phyloP scores from a whole-genome alignment of 495 filamentous ascomycete species.

The Apodospora peruviana region DNA sequence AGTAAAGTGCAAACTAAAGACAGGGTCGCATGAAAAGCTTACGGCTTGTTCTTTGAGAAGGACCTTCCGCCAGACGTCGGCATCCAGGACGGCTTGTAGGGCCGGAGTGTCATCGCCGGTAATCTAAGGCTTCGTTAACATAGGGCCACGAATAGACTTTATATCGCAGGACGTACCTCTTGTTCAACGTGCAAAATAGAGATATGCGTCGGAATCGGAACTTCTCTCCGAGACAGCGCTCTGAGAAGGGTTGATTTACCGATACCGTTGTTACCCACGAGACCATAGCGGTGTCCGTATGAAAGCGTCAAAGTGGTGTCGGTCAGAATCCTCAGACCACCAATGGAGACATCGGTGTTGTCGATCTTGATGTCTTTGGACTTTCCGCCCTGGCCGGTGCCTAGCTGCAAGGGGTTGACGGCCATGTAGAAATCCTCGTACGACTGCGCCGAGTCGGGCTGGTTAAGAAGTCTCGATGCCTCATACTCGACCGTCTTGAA shows the following conservation, averaged over 20 bases:
- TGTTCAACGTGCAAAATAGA: conserved; percentile 99
- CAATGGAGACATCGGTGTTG: conserved; percentile 87
- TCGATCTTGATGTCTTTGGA: conserved; percentile 99
- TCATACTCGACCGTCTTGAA: conserved; percentile 99
- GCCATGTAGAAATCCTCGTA: conserved; percentile 99
- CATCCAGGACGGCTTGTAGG: conserved; percentile 92
- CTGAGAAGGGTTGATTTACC: conserved; percentile 94
- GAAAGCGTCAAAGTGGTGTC: conserved; percentile 87
- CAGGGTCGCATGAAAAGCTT: conserved; percentile 22
- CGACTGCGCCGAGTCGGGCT: conserved; percentile 76
- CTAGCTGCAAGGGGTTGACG: conserved; percentile 92
- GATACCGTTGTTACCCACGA: conserved; percentile 98
- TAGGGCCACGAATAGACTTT: too few species aligned
- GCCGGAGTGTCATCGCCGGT: conserved; percentile 94
- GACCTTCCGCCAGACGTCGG: conserved; percentile 98
- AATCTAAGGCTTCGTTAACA: conserved; percentile 52
- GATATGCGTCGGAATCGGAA: conserved; percentile 92
- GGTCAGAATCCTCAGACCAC: conserved; percentile 79
- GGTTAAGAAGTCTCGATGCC: conserved; percentile 81
- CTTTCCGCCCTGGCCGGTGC: conserved; percentile 63
- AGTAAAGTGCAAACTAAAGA: conserved; percentile 4
- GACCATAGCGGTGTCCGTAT: conserved; percentile 91
- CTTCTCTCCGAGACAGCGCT: conserved; percentile 86
- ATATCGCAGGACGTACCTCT: conserved; percentile 56
- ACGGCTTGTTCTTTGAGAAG: conserved; percentile 84